Evolutionary conservation across 352 stramenopile genomes (phyloP).

Genomic region (Phytophthora meadii): DNA sequence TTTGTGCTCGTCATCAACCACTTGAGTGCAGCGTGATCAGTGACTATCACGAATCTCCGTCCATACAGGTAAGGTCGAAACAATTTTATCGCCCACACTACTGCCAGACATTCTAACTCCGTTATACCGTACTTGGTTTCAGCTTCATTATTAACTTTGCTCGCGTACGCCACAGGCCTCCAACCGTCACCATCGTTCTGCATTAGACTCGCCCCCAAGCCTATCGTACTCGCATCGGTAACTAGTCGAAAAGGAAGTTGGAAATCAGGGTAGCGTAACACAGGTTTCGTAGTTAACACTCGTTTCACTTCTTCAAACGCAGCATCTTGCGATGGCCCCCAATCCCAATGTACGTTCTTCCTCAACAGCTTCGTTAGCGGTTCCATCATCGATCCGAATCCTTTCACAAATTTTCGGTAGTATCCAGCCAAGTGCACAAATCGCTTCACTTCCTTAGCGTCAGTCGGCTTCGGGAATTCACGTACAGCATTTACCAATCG

Average conservation of each 20-base stretch:
- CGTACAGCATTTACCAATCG: neutral
- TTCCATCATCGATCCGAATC: neutral
- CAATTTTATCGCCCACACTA: neutral
- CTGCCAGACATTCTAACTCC: neutral
- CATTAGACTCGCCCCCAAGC: slow-evolving; percentile 2
- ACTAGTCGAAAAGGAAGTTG: neutral
- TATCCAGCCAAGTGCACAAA: neutral
- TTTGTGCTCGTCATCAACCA: neutral
- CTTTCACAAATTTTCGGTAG: neutral
- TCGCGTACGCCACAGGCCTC: neutral
- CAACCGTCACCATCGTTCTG: slow-evolving; percentile 1
- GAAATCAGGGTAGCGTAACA: slow-evolving; percentile 5
- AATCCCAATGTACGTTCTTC: neutral
- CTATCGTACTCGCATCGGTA: slow-evolving; percentile 1
- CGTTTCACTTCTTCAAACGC: slow-evolving; percentile 2
- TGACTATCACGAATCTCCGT: neutral
- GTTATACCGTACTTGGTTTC: neutral
- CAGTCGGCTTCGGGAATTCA: neutral
- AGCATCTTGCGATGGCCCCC: neutral
- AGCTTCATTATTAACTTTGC: neutral
- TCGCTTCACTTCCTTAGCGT: neutral
- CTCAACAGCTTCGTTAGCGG: neutral
- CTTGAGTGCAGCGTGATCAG: neutral
- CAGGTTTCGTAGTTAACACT: neutral
- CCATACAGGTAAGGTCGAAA: neutral